These are phyloP conservation scores for Gastroboletus turbinatus DNA, from an alignment of 1,284 basidiomycete genomes.

Conservation along the genomic window DNA sequence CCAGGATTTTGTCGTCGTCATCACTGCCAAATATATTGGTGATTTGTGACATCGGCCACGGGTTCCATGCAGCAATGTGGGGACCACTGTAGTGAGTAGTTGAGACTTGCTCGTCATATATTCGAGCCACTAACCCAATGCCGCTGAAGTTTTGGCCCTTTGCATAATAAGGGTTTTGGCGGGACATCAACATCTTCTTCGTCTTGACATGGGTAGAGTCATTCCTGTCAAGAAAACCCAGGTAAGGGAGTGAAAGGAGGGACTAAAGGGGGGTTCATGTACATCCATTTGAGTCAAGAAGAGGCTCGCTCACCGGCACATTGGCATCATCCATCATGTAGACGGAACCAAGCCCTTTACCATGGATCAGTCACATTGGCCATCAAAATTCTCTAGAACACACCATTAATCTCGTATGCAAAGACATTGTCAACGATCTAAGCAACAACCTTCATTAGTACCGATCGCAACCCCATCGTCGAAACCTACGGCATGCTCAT, in stretches of 20 bases:
- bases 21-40: slow-evolving; percentile 73
- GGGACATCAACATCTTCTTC: slow-evolving; percentile 58
- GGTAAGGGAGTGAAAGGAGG: slow-evolving; percentile 71
- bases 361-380: neutral
- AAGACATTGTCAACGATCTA: slow-evolving; percentile 65
- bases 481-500: slow-evolving; percentile 55
- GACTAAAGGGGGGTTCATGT: slow-evolving; percentile 45
- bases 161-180: slow-evolving; percentile 67
- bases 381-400: slow-evolving; percentile 5
- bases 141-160: slow-evolving; percentile 65
- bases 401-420: slow-evolving; percentile 77
- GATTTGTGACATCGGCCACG: slow-evolving; percentile 82
- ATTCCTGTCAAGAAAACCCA: slow-evolving; percentile 66
- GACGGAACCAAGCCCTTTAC: slow-evolving; percentile 56
- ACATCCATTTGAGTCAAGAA: neutral
- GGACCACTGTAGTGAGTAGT: slow-evolving; percentile 53
- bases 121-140: slow-evolving; percentile 52
- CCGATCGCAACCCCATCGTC: neutral
- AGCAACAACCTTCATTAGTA: neutral
- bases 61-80: slow-evolving; percentile 69
- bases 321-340: slow-evolving; percentile 84
- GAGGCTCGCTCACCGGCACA: slow-evolving; percentile 57
- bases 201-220: slow-evolving; percentile 62
- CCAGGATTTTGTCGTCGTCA: slow-evolving; percentile 64
- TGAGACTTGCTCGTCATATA: slow-evolving; percentile 1